Conservation (phyloP, 768 basidiomycete genomes). For the Mycena rebaudengoi region DNA sequence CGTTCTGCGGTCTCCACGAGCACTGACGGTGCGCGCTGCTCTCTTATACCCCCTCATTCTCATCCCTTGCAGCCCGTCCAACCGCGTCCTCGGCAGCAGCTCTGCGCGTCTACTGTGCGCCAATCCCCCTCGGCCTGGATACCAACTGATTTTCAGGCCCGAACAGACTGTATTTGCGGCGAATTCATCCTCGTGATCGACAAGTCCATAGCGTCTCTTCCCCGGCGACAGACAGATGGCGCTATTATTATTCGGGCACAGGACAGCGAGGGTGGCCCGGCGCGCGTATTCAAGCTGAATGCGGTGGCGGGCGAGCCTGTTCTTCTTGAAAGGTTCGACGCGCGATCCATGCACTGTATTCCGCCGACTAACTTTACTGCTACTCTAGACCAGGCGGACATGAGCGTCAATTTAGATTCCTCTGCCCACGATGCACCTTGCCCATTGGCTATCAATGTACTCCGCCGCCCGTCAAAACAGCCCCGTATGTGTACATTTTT, state of each 20-base stretch:
- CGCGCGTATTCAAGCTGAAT: slow-evolving; percentile 88
- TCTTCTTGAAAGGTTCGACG: slow-evolving; percentile 77
- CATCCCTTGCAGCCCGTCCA: slow-evolving; percentile 64
- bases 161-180: slow-evolving; percentile 84
- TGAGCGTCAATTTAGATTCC: slow-evolving; percentile 79
- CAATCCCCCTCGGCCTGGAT: slow-evolving; percentile 7
- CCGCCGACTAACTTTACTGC: slow-evolving; percentile 3
- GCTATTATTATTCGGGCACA: slow-evolving; percentile 83
- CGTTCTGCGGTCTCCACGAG: slow-evolving; percentile 84
- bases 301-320: slow-evolving; percentile 73
- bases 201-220: slow-evolving; percentile 72
- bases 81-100: slow-evolving; percentile 82
- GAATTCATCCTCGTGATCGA: slow-evolving; percentile 90
- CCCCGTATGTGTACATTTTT: slow-evolving; percentile 82
- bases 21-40: slow-evolving; percentile 70
- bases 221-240: slow-evolving; percentile 78
- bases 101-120: slow-evolving; percentile 84
- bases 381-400: slow-evolving; percentile 65
- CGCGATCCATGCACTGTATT: neutral
- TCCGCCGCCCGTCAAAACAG: slow-evolving; percentile 79
- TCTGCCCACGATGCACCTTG: slow-evolving; percentile 73
- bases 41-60: neutral
- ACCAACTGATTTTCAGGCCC: slow-evolving; percentile 7
- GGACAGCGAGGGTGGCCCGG: slow-evolving; percentile 62
- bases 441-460: slow-evolving; percentile 81